phyloP scores from a whole-genome alignment of 2,329 filamentous ascomycete genomes.

The Pyrenochaeta sp. region DNA sequence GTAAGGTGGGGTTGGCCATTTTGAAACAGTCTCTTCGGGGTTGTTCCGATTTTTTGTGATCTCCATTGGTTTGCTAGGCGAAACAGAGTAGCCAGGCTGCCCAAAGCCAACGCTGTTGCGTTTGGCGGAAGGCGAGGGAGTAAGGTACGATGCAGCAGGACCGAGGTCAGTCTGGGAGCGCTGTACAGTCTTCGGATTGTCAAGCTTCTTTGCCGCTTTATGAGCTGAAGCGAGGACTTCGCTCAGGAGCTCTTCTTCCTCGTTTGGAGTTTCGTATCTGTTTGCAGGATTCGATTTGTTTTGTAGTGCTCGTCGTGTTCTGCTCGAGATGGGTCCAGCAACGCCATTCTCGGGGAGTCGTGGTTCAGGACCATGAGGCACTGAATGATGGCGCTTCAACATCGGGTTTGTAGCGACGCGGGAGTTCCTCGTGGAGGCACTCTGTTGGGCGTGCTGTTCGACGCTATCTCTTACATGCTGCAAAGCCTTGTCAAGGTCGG shows the following conservation, averaged over 20 bases:
- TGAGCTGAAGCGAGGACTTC: constrained; percentile 83
- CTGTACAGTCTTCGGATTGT: constrained; percentile 55
- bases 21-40: constrained; percentile 62
- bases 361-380: constrained; percentile 52
- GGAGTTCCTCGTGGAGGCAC: constrained; percentile 36
- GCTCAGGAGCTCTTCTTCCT: constrained; percentile 94
- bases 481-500: constrained; percentile 67
- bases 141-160: constrained; percentile 68
- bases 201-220: constrained; percentile 75
- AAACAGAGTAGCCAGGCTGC: constrained; percentile 65
- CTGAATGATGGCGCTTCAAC: constrained; percentile 59
- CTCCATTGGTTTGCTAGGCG: constrained; percentile 75
- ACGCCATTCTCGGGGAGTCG: constrained; percentile 66
- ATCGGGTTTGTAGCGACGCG: constrained; percentile 54
- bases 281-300: constrained; percentile 75
- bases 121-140: constrained; percentile 81
- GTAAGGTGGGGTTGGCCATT: constrained; percentile 96
- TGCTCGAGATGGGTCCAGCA: constrained; percentile 72
- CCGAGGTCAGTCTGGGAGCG: constrained; percentile 68
- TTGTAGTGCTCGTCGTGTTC: constrained; percentile 78
- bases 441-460: constrained; percentile 53
- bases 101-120: constrained; percentile 78
- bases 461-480: constrained; percentile 67
- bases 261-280: constrained; percentile 92
- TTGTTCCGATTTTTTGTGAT: constrained; percentile 58